These are phyloP conservation scores for Senna tora DNA, from an alignment of 306 rosid species.

Conservation along the genomic window DNA sequence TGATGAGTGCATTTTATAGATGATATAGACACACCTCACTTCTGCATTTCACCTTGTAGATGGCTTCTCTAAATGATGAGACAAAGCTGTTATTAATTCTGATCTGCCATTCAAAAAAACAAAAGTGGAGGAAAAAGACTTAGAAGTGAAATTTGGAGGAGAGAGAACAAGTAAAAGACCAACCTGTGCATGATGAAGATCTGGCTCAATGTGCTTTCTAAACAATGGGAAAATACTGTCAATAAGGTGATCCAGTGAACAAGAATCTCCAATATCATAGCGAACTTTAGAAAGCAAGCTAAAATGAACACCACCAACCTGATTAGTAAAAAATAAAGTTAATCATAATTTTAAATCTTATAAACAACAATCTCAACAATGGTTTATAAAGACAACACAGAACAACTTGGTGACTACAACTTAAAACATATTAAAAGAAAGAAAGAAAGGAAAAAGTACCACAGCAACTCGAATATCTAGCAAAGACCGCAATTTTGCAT, in stretches of 20 bases:
- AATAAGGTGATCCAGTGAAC: slow-evolving; percentile 93
- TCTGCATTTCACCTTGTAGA: slow-evolving; percentile 95
- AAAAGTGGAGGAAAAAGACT: slow-evolving; percentile 39
- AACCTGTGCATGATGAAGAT: slow-evolving; percentile 99
- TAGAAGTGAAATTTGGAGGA: slow-evolving; percentile 37
- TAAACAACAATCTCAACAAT: slow-evolving; percentile 35
- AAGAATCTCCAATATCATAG: slow-evolving; percentile 97
- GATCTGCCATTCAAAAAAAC: slow-evolving; percentile 84
- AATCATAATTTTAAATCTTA: slow-evolving; percentile 33
- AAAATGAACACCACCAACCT: slow-evolving; percentile 99
- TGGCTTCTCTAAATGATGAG: slow-evolving; percentile 98
- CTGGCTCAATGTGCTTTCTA: slow-evolving; percentile 97
- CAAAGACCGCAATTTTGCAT: slow-evolving; percentile 93
- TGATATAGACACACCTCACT: slow-evolving; percentile 68
- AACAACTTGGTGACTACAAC: slow-evolving; percentile 22
- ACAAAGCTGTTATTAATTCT: slow-evolving; percentile 98
- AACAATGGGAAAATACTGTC: slow-evolving; percentile 98
- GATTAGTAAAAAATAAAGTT: slow-evolving; percentile 44
- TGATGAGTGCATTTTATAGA: slow-evolving; percentile 24
- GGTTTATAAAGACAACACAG: slow-evolving; percentile 3
- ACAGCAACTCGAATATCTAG: slow-evolving; percentile 99
- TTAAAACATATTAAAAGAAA: background rate
- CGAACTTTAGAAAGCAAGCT: slow-evolving; percentile 95
- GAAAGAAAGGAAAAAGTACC: slow-evolving; percentile 50
- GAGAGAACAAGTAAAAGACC: slow-evolving; percentile 48